Evolutionary conservation across 1,284 basidiomycete species (phyloP).

Genomic region (Leccinum griseonigrum): DNA sequence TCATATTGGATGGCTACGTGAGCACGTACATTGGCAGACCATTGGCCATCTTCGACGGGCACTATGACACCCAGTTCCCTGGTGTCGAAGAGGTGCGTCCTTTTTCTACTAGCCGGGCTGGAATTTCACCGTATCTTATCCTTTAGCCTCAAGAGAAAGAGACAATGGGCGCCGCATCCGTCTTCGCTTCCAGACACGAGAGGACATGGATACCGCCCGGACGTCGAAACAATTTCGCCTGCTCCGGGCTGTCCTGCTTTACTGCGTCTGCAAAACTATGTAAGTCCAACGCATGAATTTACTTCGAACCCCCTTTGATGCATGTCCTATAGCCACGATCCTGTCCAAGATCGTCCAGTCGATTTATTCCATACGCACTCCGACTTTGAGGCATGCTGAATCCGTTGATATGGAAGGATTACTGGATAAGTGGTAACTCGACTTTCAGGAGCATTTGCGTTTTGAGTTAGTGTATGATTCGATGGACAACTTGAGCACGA

Average conservation of each 20-base stretch:
- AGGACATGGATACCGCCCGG: slow-evolving; percentile 28
- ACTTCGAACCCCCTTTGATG: slow-evolving; percentile 5
- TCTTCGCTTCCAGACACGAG: slow-evolving; percentile 36
- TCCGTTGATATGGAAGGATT: slow-evolving; percentile 59
- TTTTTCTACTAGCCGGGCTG: background rate
- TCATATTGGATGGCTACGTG: slow-evolving; percentile 80
- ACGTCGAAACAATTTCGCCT: slow-evolving; percentile 26
- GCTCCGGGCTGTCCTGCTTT: slow-evolving; percentile 70
- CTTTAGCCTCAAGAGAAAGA: slow-evolving; percentile 61
- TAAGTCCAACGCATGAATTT: slow-evolving; percentile 35
- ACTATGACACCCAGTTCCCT: slow-evolving; percentile 77
- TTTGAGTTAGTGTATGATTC: slow-evolving; percentile 49
- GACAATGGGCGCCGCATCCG: slow-evolving; percentile 46
- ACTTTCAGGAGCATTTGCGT: slow-evolving; percentile 67
- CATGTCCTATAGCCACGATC: slow-evolving; percentile 49
- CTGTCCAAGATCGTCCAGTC: slow-evolving; percentile 67
- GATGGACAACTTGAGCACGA: slow-evolving; percentile 20
- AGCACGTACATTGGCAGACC: slow-evolving; percentile 80
- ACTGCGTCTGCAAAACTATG: slow-evolving; percentile 71
- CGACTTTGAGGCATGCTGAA: slow-evolving; percentile 55
- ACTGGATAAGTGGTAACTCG: slow-evolving; percentile 77
- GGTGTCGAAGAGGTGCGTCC: slow-evolving; percentile 56
- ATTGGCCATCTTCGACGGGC: slow-evolving; percentile 73
- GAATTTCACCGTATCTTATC: slow-evolving; percentile 3
- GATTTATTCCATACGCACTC: slow-evolving; percentile 70